These are phyloP conservation scores for Sungouiella blattae DNA, from an alignment of 805 yeast species.

Conservation along the genomic window DNA sequence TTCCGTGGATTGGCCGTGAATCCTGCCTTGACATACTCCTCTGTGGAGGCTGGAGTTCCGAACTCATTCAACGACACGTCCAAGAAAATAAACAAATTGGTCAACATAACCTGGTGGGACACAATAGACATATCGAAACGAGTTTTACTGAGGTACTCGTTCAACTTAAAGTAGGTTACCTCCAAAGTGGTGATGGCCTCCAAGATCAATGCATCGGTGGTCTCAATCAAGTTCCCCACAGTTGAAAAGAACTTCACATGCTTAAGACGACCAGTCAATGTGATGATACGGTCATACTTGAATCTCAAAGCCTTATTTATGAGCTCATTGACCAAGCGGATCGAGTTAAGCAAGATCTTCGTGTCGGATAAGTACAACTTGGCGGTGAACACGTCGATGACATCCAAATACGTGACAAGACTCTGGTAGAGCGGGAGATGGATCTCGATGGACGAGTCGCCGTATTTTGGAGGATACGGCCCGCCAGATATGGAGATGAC, in stretches of 20 bases:
- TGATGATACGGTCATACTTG: conserved; percentile 40
- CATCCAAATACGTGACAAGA: conserved; percentile 36
- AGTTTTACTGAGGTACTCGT: conserved; percentile 31
- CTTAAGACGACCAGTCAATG: conserved; percentile 45
- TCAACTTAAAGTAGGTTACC: conserved; percentile 31
- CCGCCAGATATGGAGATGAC: conserved; percentile 42
- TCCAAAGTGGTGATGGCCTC: conserved; percentile 31
- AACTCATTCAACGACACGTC: conserved; percentile 40
- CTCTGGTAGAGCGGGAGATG: conserved; percentile 36
- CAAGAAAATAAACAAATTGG: conserved; percentile 35
- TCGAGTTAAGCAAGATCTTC: conserved; percentile 40
- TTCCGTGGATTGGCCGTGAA: conserved; percentile 42
- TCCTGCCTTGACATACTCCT: conserved; percentile 46
- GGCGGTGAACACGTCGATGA: conserved; percentile 40
- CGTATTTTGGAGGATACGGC: conserved; percentile 32
- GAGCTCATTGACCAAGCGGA: conserved; percentile 44
- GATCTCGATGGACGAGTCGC: conserved; percentile 29
- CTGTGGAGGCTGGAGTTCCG: conserved; percentile 40
- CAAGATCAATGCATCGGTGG: conserved; percentile 31
- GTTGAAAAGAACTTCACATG: conserved; percentile 45
- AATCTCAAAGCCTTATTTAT: conserved; percentile 41
- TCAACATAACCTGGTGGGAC: conserved; percentile 39
- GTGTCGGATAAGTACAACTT: conserved; percentile 42
- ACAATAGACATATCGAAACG: conserved; percentile 35
- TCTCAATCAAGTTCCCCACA: conserved; percentile 38